These are phyloP conservation scores for Lentinula detonsa DNA, from an alignment of 768 basidiomycete species.

Conservation along the genomic window DNA sequence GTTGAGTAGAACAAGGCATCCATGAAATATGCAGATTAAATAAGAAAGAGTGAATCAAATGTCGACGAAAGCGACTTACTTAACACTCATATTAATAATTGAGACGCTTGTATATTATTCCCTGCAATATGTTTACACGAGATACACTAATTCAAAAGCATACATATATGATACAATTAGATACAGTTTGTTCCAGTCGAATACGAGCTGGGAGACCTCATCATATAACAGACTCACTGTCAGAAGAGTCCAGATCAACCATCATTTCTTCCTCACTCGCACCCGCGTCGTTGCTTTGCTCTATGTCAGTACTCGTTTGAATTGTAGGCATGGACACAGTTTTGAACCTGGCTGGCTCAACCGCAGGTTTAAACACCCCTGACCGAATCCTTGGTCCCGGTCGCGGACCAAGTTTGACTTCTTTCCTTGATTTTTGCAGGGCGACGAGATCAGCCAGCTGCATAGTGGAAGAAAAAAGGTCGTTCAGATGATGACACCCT, in stretches of 20 bases:
- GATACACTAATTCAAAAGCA: too few species aligned
- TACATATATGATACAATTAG: too few species aligned
- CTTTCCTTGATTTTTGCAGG: conserved; percentile 42
- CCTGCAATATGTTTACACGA: too few species aligned
- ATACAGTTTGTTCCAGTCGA: too few species aligned
- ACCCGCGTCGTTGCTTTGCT: too few species aligned
- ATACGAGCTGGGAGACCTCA: too few species aligned
- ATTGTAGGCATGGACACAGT: background rate
- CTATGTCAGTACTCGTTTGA: background rate
- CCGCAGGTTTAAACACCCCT: conserved; percentile 39
- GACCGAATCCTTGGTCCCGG: conserved; percentile 63
- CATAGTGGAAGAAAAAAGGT: background rate
- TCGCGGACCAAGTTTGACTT: conserved; percentile 53
- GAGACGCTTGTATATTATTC: too few species aligned
- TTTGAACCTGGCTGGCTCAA: conserved; percentile 15
- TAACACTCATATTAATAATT: too few species aligned
- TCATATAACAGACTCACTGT: background rate
- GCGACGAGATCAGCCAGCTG: conserved; percentile 58
- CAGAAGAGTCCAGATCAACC: background rate
- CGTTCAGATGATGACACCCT: background rate
- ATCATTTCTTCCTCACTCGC: background rate
- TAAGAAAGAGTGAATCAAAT: too few species aligned
- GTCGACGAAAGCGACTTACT: too few species aligned
- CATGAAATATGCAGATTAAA: too few species aligned
- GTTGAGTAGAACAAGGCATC: too few species aligned